Evolutionary conservation across 176 grass and related monocot species (phyloP), one percentile per base, ranked within the genome.

Genomic region (Lolium perenne): DNA sequence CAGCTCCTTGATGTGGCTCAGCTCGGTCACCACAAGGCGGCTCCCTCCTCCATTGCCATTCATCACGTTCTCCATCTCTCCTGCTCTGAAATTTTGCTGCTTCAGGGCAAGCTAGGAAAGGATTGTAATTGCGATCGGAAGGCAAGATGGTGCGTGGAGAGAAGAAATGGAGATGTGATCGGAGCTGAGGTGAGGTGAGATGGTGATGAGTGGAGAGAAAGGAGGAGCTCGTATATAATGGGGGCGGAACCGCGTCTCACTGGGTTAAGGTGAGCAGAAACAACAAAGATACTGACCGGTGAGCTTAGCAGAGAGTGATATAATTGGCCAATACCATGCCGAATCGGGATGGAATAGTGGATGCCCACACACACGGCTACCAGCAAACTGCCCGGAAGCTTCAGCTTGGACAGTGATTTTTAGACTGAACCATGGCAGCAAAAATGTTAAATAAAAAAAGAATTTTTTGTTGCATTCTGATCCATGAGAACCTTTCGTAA

Each of bases 1-100:
- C 57, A 93, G 87, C 75, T 93, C 89, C 66, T 87, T 85, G 75
- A 93, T 91, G 25, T 91, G 77, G 71, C 80, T 89, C 40, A 95
- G 91, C 86, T 91, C 86, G 15, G 59, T 85, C 26, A 92, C 51
- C 32, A 95, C 82, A 20, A 84, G 62, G 2, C 69, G 17, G 38
- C 78, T 69, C 22, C 84, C 78, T 58, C 68, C 88, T 65, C 68
- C 88, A 69, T 91, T 82, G 74, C 45, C 48, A 8, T 85, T 80
- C 12, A 71, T 80, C 9, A 71, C 11, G 71, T 45, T 57, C 79
- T 68, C 76, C 89, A 90, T 95, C 55, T 64, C 14, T 32, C 3
- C 54, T 50, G 71, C 71, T 29, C 14, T 9, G 41, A 20, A 56
- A 2, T 41, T 51, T 62, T 3, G 25, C 76, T 6, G 13, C 68